Percentiles rank a stretch among this genome's conserved stretches.
Conservation (phyloP, 441 rosid species). For the Euphorbia celastroides region DNA sequence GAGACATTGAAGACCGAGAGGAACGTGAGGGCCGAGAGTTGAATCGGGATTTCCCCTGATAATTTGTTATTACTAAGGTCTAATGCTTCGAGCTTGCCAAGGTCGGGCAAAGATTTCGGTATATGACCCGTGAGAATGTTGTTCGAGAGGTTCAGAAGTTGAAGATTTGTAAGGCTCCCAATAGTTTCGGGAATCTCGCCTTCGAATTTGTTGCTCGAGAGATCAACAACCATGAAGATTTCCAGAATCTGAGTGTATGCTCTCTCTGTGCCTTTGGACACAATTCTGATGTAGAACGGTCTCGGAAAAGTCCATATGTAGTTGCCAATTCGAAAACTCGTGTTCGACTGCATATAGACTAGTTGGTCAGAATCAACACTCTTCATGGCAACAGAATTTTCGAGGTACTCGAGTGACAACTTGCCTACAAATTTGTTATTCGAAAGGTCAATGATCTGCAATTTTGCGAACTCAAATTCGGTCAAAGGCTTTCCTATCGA, state of each 20-base stretch:
- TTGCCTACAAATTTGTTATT: slow-evolving; percentile 50
- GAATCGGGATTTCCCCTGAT: slow-evolving; percentile 26
- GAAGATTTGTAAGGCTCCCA: slow-evolving; percentile 20
- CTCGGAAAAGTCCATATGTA: neutral
- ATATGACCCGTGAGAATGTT: slow-evolving; percentile 27
- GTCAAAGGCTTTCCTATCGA: neutral
- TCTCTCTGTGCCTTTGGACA: slow-evolving; percentile 5
- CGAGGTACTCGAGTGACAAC: slow-evolving; percentile 43
- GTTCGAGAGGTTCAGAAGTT: slow-evolving; percentile 4
- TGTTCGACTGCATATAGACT: neutral
- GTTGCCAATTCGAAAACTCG: neutral
- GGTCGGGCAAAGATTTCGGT: slow-evolving; percentile 19
- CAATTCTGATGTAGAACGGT: neutral
- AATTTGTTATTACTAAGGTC: slow-evolving; percentile 33
- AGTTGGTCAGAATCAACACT: slow-evolving; percentile 25
- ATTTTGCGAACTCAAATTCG: slow-evolving; percentile 28
- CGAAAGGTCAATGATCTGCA: slow-evolving; percentile 46
- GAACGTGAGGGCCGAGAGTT: slow-evolving; percentile 22
- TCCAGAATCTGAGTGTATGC: slow-evolving; percentile 14
- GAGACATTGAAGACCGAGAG: slow-evolving; percentile 22
- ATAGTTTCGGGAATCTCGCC: slow-evolving; percentile 27
- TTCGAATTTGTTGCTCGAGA: slow-evolving; percentile 26
- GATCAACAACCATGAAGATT: slow-evolving; percentile 17
- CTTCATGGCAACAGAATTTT: slow-evolving; percentile 40
- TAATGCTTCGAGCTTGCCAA: slow-evolving; percentile 22